Percentiles rank a stretch among this genome's conserved stretches.
Evolutionary conservation across 2,329 filamentous ascomycete species (phyloP).

Genomic region (Xylaria digitata): DNA sequence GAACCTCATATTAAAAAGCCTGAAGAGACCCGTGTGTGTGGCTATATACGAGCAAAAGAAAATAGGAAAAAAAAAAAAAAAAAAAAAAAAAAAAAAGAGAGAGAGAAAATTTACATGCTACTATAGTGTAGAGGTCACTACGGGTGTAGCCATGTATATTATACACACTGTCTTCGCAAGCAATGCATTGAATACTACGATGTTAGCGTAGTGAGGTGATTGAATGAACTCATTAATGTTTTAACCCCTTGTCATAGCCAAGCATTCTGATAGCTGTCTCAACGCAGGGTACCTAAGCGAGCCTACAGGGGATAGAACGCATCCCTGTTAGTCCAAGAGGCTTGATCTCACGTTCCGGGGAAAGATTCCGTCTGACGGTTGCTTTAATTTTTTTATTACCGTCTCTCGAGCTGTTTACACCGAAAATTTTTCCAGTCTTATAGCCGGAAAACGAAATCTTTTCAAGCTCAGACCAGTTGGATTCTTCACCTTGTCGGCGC

Average conservation of each 20-base stretch:
- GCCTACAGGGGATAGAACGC: constrained; percentile 21
- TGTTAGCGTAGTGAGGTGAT: neutral
- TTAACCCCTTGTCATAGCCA: constrained; percentile 26
- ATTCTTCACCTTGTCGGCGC: constrained; percentile 21
- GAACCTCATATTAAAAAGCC: neutral
- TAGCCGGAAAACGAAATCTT: constrained; percentile 21
- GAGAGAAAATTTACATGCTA: neutral
- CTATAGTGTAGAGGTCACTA: neutral
- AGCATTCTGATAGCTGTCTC: constrained; percentile 20
- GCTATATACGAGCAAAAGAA: neutral
- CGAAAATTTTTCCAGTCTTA: constrained; percentile 30
- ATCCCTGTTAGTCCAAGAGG: constrained; percentile 31
- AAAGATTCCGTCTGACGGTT: constrained; percentile 35
- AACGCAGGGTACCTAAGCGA: constrained; percentile 28
- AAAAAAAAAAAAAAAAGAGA: neutral
- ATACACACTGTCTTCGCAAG: neutral
- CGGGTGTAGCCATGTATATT: neutral
- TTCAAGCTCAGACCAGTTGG: constrained; percentile 19
- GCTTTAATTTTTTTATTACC: constrained; percentile 17
- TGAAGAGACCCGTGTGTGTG: neutral
- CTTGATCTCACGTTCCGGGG: constrained; percentile 35
- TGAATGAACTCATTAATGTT: constrained; percentile 1
- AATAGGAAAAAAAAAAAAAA: neutral
- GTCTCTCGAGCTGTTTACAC: constrained; percentile 20
- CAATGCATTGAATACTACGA: neutral